Percentiles rank a stretch among this genome's conserved stretches.
Conservation (phyloP, 164 flowering plant species). For the Platanus orientalis region DNA sequence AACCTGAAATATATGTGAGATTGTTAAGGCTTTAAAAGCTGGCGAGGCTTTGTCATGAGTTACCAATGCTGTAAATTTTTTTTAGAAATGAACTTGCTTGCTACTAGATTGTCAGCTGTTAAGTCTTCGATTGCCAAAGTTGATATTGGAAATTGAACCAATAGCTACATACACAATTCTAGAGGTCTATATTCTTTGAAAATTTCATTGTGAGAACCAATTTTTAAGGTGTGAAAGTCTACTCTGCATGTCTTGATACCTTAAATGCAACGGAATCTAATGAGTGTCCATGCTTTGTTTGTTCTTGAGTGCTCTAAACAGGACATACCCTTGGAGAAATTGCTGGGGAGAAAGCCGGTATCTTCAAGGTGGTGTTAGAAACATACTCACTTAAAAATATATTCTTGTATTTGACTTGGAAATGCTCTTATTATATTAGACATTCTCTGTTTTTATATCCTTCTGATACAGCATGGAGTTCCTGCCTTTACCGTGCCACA, state of each 20-base stretch:
- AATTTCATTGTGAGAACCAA: not conserved
- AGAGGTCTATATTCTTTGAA: not conserved
- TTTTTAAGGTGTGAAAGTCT: not conserved
- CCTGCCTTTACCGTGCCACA: slow-evolving; percentile 96
- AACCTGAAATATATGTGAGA: too few relatives aligned
- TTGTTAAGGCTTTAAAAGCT: too few relatives aligned
- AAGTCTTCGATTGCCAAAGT: not conserved
- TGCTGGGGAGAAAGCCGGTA: slow-evolving; percentile 98
- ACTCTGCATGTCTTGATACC: not conserved
- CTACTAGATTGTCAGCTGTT: too few relatives aligned
- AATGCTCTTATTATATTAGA: not conserved
- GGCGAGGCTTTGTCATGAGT: not conserved
- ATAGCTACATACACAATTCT: not conserved
- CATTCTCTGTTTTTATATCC: slow-evolving; percentile 1
- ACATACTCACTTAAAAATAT: not conserved
- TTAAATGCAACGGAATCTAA: not conserved
- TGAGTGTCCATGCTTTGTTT: not conserved
- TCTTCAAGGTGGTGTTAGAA: slow-evolving; percentile 67
- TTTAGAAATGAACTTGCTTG: not conserved
- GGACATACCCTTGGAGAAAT: slow-evolving; percentile 92
- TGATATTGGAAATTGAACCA: not conserved
- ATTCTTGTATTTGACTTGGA: not conserved
- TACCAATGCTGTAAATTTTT: not conserved
- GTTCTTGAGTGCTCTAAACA: slow-evolving; percentile 24
- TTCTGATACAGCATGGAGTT: slow-evolving; percentile 51